phyloP scores from a whole-genome alignment of 495 filamentous ascomycete genomes.

The Penicillium ucsense region DNA sequence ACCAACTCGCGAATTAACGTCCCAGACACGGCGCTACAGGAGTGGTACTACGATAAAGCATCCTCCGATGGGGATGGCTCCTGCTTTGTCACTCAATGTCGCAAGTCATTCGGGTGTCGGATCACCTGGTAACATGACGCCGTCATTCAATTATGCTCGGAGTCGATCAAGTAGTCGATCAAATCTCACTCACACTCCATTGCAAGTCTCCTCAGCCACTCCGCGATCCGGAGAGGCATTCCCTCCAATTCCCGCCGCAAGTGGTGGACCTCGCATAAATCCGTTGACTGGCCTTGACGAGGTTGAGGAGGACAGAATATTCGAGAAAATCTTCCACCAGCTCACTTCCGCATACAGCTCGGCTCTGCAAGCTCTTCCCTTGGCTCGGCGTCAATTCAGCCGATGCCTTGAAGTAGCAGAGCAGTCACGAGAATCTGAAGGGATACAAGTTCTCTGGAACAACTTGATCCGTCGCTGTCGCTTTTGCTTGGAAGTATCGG shows the following conservation, averaged over 20 bases:
- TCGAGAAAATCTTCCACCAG: slow-evolving; percentile 70
- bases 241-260: slow-evolving; percentile 41
- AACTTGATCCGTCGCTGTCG: slow-evolving; percentile 57
- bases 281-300: slow-evolving; percentile 50
- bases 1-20: slow-evolving; percentile 48
- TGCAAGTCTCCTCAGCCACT: slow-evolving; percentile 45
- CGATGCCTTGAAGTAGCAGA: slow-evolving; percentile 38
- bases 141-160: slow-evolving; percentile 27
- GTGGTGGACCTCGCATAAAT: slow-evolving; percentile 32
- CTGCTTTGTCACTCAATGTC: slow-evolving; percentile 16
- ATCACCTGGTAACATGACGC: slow-evolving; percentile 27
- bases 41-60: slow-evolving; percentile 57
- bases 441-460: slow-evolving; percentile 55
- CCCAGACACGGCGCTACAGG: slow-evolving; percentile 41
- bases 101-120: slow-evolving; percentile 19
- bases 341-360: slow-evolving; percentile 58
- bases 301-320: slow-evolving; percentile 64
- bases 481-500: slow-evolving; percentile 53
- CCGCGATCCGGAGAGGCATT: slow-evolving; percentile 77
- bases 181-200: slow-evolving; percentile 37
- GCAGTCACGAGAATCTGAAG: slow-evolving; percentile 35
- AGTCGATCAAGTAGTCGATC: slow-evolving; percentile 45
- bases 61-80: slow-evolving; percentile 26
- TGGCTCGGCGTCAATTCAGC: slow-evolving; percentile 52
- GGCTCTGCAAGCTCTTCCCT: slow-evolving; percentile 55